These are phyloP conservation scores for Pseudogymnoascus sp. DNA, from an alignment of 2,329 filamentous ascomycete genomes.

Conservation along the genomic window DNA sequence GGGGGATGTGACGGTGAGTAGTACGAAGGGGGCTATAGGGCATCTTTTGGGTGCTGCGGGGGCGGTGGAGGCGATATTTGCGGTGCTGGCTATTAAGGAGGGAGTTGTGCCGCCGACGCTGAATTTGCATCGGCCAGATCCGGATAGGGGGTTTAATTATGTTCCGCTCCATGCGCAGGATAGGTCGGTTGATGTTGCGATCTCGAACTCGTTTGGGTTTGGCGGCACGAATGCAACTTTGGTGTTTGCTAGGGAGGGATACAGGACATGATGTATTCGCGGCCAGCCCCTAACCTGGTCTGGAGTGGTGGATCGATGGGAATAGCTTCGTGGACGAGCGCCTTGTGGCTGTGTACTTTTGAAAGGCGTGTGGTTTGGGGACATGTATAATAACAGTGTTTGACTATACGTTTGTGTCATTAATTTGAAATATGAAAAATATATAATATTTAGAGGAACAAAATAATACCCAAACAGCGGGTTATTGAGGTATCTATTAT, in stretches of 20 bases:
- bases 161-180: constrained; percentile 67
- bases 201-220: constrained; percentile 97
- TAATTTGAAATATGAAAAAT: neutral
- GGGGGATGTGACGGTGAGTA: constrained; percentile 71
- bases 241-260: constrained; percentile 50
- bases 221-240: constrained; percentile 92
- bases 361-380: too few species aligned
- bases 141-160: constrained; percentile 68
- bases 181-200: constrained; percentile 61
- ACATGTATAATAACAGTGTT: neutral
- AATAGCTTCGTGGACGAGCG: neutral
- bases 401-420: neutral
- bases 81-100: constrained; percentile 70
- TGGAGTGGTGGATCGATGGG: neutral
- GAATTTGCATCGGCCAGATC: constrained; percentile 64
- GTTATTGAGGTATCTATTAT: neutral
- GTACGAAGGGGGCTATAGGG: constrained; percentile 88
- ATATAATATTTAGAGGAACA: neutral
- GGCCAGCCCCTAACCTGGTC: neutral
- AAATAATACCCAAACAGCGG: neutral
- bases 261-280: neutral
- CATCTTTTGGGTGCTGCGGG: constrained; percentile 89
- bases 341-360: neutral
- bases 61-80: constrained; percentile 82
- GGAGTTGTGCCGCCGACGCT: constrained; percentile 77